phyloP scores from a whole-genome alignment of 257 asterid species.

The Echium plantagineum region DNA sequence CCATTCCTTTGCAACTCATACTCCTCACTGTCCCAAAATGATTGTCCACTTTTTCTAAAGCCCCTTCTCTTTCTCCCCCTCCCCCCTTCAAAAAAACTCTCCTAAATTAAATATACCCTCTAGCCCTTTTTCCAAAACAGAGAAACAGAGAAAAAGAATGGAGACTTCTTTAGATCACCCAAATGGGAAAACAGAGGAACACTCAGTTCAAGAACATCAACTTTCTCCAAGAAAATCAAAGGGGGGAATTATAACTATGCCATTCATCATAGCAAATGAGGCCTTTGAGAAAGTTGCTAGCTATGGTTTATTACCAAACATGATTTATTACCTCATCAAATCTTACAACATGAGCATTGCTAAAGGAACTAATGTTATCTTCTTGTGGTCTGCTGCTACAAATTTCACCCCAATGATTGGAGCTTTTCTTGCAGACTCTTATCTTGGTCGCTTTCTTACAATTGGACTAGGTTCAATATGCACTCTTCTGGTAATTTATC shows the following conservation, averaged over 20 bases:
- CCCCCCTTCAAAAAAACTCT: neutral
- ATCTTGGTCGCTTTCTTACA: constrained; percentile 44
- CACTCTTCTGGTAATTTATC: constrained; percentile 37
- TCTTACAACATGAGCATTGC: constrained; percentile 50
- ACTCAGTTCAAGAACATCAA: neutral
- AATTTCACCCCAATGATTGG: constrained; percentile 45
- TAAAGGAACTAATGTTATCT: constrained; percentile 35
- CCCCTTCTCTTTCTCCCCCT: neutral
- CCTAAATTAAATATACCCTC: neutral
- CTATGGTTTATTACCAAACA: constrained; percentile 43
- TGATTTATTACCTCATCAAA: constrained; percentile 48
- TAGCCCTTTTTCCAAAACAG: neutral
- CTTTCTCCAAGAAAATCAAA: constrained; percentile 14
- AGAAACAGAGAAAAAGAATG: neutral
- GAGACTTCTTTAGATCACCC: neutral
- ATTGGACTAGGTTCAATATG: constrained; percentile 49
- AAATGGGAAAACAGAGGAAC: constrained; percentile 1
- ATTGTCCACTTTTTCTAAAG: neutral
- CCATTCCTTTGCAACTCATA: constrained; percentile 1
- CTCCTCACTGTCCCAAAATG: neutral
- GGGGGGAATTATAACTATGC: constrained; percentile 58
- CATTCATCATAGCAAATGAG: constrained; percentile 54
- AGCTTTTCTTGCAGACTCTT: constrained; percentile 55
- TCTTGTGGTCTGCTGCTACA: constrained; percentile 55
- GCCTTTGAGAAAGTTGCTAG: constrained; percentile 49